Conservation (phyloP, 176 grass and related monocot genomes). For the Rhynchospora pubera region DNA sequence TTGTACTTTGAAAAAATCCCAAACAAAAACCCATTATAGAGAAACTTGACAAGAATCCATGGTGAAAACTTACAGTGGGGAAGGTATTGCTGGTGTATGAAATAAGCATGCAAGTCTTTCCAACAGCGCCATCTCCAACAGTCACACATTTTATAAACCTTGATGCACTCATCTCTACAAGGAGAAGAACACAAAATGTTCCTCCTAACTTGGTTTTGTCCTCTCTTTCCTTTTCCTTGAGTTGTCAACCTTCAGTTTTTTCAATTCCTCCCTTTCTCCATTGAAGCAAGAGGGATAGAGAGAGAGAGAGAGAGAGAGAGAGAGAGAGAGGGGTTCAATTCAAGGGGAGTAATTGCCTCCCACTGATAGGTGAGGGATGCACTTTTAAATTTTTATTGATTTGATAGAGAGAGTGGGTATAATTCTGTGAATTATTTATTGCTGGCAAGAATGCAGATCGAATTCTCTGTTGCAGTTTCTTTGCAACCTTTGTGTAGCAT, state of each 20-base stretch:
- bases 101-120: constrained; percentile 50
- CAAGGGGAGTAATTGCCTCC: constrained; percentile 16
- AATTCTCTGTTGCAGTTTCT: not conserved
- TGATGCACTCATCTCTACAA: constrained; percentile 31
- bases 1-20: not conserved
- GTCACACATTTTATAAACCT: constrained; percentile 50
- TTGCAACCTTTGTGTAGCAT: not conserved
- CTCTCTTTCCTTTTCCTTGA: not conserved
- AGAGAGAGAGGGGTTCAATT: not conserved
- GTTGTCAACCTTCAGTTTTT: not conserved
- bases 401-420: constrained; percentile 12
- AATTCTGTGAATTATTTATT: constrained; percentile 9
- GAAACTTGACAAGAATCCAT: not conserved
- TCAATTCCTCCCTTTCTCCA: constrained; percentile 1
- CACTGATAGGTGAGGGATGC: constrained; percentile 24
- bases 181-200: not conserved
- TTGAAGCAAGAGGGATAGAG: not conserved
- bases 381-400: constrained; percentile 23
- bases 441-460: not conserved
- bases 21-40: not conserved
- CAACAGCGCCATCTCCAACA: constrained; percentile 37
- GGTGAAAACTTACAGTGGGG: constrained; percentile 20
- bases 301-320: not conserved
- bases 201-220: not conserved
- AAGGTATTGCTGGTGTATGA: constrained; percentile 45